Percentiles rank a stretch among this genome's conserved stretches.
phyloP scores from a whole-genome alignment of 2,329 filamentous ascomycete species.

The Trichoderma cornu-damae region DNA sequence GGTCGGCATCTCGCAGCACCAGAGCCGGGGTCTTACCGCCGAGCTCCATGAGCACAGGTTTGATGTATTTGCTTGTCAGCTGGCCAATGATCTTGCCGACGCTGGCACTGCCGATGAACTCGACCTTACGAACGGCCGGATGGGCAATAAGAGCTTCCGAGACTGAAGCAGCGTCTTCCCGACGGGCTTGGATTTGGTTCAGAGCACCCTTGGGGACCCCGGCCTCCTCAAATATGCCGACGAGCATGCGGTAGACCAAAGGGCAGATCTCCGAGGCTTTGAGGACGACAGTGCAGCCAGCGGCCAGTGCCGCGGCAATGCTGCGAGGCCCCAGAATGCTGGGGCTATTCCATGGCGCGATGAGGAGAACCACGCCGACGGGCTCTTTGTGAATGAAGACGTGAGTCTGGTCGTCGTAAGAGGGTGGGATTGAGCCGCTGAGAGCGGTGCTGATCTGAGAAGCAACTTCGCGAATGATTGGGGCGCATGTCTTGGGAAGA shows the following conservation, averaged over 20 bases:
- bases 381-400: slow-evolving; percentile 53
- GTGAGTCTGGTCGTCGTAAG: not conserved
- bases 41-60: slow-evolving; percentile 44
- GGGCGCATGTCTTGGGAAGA: no score
- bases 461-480: slow-evolving; percentile 41
- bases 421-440: slow-evolving; percentile 1
- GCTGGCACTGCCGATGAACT: slow-evolving; percentile 41
- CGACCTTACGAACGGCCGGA: slow-evolving; percentile 36
- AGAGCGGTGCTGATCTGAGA: slow-evolving; percentile 32
- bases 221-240: slow-evolving; percentile 35
- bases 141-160: slow-evolving; percentile 36
- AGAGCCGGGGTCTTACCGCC: slow-evolving; percentile 44
- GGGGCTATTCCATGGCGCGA: slow-evolving; percentile 59
- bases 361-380: slow-evolving; percentile 70
- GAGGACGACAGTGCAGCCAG: slow-evolving; percentile 23
- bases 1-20: slow-evolving; percentile 41
- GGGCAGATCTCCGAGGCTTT: slow-evolving; percentile 34
- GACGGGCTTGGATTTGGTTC: slow-evolving; percentile 34
- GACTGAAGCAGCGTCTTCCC: slow-evolving; percentile 32
- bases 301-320: not conserved
- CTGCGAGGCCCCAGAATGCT: not conserved
- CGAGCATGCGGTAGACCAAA: slow-evolving; percentile 30
- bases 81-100: slow-evolving; percentile 40
- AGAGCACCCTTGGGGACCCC: slow-evolving; percentile 39
- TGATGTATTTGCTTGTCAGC: slow-evolving; percentile 37